phyloP scores from a whole-genome alignment of 345 rosid species.

The Camelina hispida region DNA sequence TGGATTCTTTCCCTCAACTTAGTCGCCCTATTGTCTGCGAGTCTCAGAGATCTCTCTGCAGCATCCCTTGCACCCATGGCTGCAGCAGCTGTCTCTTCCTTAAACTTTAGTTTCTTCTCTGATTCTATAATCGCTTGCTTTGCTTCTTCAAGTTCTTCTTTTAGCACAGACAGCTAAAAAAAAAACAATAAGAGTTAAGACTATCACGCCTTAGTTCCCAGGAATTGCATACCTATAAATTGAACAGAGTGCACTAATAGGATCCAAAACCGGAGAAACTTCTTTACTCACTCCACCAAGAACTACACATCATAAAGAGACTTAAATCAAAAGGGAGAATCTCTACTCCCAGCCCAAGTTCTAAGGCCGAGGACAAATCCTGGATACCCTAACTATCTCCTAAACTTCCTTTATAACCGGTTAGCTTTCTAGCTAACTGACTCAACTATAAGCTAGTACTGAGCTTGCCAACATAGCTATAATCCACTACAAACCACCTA shows the following conservation, averaged over 20 bases:
- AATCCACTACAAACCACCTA: constrained; percentile 10
- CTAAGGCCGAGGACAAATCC: not conserved
- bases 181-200: constrained; percentile 28
- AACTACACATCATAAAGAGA: constrained; percentile 3
- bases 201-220: not conserved
- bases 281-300: constrained; percentile 3
- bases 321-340: too few species aligned
- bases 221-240: not conserved
- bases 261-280: constrained; percentile 1
- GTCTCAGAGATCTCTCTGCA: constrained; percentile 86
- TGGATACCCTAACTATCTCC: not conserved
- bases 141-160: constrained; percentile 90
- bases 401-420: not conserved
- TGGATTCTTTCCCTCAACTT: constrained; percentile 92
- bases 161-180: constrained; percentile 67
- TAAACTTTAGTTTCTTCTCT: constrained; percentile 89
- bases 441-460: not conserved
- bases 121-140: constrained; percentile 71
- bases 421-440: not conserved
- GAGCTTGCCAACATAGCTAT: constrained; percentile 2
- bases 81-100: constrained; percentile 94
- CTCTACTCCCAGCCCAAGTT: not conserved
- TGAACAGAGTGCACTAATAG: not conserved
- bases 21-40: constrained; percentile 88
- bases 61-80: constrained; percentile 99